Conservation (phyloP, 1,284 basidiomycete species). For the Gymnopus androsaceus region DNA sequence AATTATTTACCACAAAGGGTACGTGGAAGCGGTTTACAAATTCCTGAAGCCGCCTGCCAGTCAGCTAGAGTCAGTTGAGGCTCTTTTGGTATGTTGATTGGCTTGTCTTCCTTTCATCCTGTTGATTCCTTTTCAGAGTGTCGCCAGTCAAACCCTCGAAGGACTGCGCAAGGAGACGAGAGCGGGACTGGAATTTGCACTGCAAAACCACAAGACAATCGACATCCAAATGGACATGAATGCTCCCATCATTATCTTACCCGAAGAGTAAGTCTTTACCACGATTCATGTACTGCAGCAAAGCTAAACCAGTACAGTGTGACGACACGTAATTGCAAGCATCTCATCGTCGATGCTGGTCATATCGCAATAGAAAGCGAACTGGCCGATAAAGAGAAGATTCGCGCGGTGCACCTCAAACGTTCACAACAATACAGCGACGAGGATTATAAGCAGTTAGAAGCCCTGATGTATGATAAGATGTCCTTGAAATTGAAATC, state of each 20-base stretch:
- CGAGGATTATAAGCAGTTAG: constrained; percentile 86
- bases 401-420: constrained; percentile 84
- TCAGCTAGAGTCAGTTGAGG: constrained; percentile 94
- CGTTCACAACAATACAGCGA: constrained; percentile 86
- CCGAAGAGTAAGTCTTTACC: constrained; percentile 74
- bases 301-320: constrained; percentile 50
- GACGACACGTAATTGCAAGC: constrained; percentile 75
- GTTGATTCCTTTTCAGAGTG: constrained; percentile 58
- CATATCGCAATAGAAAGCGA: constrained; percentile 94
- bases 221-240: constrained; percentile 97
- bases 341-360: constrained; percentile 94
- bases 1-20: constrained; percentile 95
- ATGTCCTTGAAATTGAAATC: constrained; percentile 84
- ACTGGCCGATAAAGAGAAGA: constrained; percentile 81
- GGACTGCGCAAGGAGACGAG: constrained; percentile 94
- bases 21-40: constrained; percentile 88
- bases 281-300: constrained; percentile 8
- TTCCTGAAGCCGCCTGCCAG: constrained; percentile 96
- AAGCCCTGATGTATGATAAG: constrained; percentile 97
- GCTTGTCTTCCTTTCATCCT: not conserved
- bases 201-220: constrained; percentile 93
- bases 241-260: constrained; percentile 96
- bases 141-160: constrained; percentile 93
- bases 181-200: constrained; percentile 91
- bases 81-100: constrained; percentile 63